Percentiles rank a stretch among this genome's conserved stretches.
Conservation (phyloP, 768 basidiomycete genomes). For the Tricholoma flavovirens region DNA sequence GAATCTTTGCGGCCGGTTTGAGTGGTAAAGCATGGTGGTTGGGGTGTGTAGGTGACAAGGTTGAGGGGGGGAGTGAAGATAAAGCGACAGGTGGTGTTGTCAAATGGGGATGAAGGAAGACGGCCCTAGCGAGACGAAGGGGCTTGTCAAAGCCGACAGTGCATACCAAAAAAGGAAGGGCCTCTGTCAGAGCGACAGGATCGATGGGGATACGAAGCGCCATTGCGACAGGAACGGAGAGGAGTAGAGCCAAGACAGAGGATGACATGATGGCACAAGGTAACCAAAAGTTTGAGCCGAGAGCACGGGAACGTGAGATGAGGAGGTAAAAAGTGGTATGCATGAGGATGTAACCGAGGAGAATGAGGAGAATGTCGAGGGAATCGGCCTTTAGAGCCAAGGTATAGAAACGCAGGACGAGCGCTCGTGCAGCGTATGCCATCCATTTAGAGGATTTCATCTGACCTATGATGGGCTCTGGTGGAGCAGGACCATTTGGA, state of each 20-base stretch:
- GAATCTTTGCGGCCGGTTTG: slow-evolving; percentile 77
- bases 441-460: slow-evolving; percentile 86
- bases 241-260: slow-evolving; percentile 75
- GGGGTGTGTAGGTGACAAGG: slow-evolving; percentile 9
- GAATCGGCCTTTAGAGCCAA: slow-evolving; percentile 79
- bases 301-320: slow-evolving; percentile 78
- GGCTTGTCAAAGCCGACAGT: slow-evolving; percentile 99
- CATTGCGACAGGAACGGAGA: slow-evolving; percentile 72
- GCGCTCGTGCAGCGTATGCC: slow-evolving; percentile 65
- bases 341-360: slow-evolving; percentile 93
- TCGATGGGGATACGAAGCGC: slow-evolving; percentile 82
- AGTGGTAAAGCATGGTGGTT: slow-evolving; percentile 27
- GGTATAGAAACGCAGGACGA: slow-evolving; percentile 13
- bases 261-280: slow-evolving; percentile 73
- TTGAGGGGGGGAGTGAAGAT: slow-evolving; percentile 27
- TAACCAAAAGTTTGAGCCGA: slow-evolving; percentile 62
- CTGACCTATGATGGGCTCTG: slow-evolving; percentile 41
- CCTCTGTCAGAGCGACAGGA: slow-evolving; percentile 89
- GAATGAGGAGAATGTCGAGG: slow-evolving; percentile 90
- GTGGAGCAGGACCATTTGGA: slow-evolving; percentile 11
- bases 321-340: slow-evolving; percentile 91
- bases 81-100: slow-evolving; percentile 30
- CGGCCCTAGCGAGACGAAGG: slow-evolving; percentile 81
- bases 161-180: slow-evolving; percentile 95
- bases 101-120: slow-evolving; percentile 78